Evolutionary conservation across 768 basidiomycete species (phyloP).

Genomic region (Calocybe indica): DNA sequence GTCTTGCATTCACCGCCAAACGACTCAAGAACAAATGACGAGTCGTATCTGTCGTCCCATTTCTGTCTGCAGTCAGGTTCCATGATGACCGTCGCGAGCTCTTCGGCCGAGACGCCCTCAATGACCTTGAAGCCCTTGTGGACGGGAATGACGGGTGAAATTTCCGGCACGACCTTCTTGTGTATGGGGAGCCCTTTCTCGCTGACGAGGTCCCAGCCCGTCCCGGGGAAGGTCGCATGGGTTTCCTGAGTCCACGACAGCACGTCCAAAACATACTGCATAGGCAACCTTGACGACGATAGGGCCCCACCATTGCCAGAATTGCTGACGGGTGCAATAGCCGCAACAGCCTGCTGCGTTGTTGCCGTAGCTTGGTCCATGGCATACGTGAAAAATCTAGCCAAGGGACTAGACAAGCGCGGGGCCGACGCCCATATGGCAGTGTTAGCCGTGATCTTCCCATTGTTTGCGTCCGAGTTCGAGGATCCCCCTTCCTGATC

Average conservation of each 20-base stretch:
- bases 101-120: conserved; percentile 90
- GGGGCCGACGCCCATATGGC: conserved; percentile 54
- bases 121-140: conserved; percentile 88
- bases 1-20: conserved; percentile 75
- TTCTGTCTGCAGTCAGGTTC: conserved; percentile 66
- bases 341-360: conserved; percentile 74
- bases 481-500: conserved; percentile 26
- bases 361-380: conserved; percentile 69
- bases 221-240: conserved; percentile 45
- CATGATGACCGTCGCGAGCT: conserved; percentile 69
- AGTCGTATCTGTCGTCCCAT: conserved; percentile 87
- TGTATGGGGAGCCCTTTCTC: conserved; percentile 76
- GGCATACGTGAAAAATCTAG: conserved; percentile 67
- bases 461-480: conserved; percentile 8
- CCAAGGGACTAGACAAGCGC: conserved; percentile 61
- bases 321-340: conserved; percentile 54
- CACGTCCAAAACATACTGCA: conserved; percentile 80
- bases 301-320: conserved; percentile 34
- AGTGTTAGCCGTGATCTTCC: conserved; percentile 11
- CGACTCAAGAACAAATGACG: conserved; percentile 61
- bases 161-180: conserved; percentile 66
- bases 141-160: conserved; percentile 78
- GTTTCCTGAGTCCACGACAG: conserved; percentile 74
- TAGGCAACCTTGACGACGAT: conserved; percentile 57
- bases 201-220: conserved; percentile 72